phyloP scores from a whole-genome alignment of 192 early-diverging fungal genomes.

The Paraglomus brasilianum region DNA sequence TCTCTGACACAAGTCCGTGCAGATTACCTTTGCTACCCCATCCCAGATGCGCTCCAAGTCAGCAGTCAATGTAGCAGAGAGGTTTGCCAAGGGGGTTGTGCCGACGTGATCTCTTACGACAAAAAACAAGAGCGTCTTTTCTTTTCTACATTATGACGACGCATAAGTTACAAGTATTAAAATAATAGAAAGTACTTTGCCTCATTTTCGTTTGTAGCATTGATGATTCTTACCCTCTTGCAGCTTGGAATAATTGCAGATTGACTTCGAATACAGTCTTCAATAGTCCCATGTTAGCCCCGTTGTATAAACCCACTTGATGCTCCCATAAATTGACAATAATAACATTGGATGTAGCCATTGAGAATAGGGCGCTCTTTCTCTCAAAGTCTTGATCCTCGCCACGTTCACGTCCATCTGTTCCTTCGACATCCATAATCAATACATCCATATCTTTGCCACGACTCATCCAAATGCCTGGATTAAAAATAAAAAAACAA shows the following conservation, averaged over 20 bases:
- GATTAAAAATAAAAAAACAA: no score
- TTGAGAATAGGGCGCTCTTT: conserved; percentile 95
- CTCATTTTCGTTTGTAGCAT: not conserved
- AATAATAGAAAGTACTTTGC: conserved; percentile 4
- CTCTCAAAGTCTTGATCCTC: conserved; percentile 99
- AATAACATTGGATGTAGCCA: conserved; percentile 92
- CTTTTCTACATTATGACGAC: conserved; percentile 50
- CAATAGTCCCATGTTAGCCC: conserved; percentile 97
- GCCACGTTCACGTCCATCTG: conserved; percentile 96
- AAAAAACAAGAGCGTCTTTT: conserved; percentile 92
- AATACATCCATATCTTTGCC: conserved; percentile 78
- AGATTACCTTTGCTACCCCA: conserved; percentile 70
- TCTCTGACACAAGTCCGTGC: not conserved
- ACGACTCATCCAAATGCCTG: conserved; percentile 87
- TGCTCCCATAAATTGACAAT: conserved; percentile 99
- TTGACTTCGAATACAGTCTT: conserved; percentile 99
- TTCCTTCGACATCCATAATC: conserved; percentile 98
- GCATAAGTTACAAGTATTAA: conserved; percentile 6
- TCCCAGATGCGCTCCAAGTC: conserved; percentile 94
- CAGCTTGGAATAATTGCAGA: conserved; percentile 88
- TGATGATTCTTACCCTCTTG: conserved; percentile 55
- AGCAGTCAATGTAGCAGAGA: conserved; percentile 71
- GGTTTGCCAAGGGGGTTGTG: conserved; percentile 77
- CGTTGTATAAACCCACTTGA: conserved; percentile 96
- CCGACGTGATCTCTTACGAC: conserved; percentile 96